Percentiles rank a stretch among this genome's conserved stretches.
Conservation (phyloP, 2,329 filamentous ascomycete species). For the Arthrocladium fulminans region DNA sequence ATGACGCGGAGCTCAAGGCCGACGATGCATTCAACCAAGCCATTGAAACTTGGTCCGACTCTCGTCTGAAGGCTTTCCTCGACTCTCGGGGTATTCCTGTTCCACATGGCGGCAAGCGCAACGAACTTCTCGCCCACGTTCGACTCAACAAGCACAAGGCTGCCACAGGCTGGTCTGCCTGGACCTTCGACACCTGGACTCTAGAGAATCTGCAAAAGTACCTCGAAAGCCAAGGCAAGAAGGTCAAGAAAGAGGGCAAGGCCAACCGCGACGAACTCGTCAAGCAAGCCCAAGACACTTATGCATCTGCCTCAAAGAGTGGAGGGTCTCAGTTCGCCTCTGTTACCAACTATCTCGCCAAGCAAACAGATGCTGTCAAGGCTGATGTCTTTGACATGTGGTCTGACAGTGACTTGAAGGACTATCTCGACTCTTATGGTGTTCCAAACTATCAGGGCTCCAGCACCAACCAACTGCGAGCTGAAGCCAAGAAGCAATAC, state of each 20-base stretch:
- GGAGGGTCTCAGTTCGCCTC: slow-evolving; percentile 48
- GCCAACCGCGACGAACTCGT: slow-evolving; percentile 66
- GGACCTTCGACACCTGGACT: slow-evolving; percentile 73
- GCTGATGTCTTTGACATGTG: slow-evolving; percentile 61
- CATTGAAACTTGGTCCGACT: slow-evolving; percentile 60
- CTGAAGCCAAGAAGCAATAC: slow-evolving; percentile 61
- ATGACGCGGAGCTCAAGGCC: slow-evolving; percentile 53
- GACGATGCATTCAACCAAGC: slow-evolving; percentile 60
- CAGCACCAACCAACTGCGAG: slow-evolving; percentile 59
- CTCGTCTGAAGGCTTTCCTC: slow-evolving; percentile 66
- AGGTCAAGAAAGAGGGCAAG: slow-evolving; percentile 53
- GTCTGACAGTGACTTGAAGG: slow-evolving; percentile 63
- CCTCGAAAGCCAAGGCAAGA: slow-evolving; percentile 39
- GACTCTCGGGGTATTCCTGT: slow-evolving; percentile 69
- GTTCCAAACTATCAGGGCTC: slow-evolving; percentile 60
- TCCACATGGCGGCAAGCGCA: slow-evolving; percentile 60
- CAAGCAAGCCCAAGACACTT: slow-evolving; percentile 43
- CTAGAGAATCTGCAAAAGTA: slow-evolving; percentile 58
- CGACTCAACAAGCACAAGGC: slow-evolving; percentile 64
- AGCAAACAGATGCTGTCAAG: slow-evolving; percentile 58
- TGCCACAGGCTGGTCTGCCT: slow-evolving; percentile 57
- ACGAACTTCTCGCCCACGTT: slow-evolving; percentile 67
- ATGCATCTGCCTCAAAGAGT: slow-evolving; percentile 39
- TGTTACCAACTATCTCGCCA: slow-evolving; percentile 60
- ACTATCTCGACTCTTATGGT: slow-evolving; percentile 71